Conservation (phyloP, 2,329 filamentous ascomycete genomes). For the Microsporum canis region DNA sequence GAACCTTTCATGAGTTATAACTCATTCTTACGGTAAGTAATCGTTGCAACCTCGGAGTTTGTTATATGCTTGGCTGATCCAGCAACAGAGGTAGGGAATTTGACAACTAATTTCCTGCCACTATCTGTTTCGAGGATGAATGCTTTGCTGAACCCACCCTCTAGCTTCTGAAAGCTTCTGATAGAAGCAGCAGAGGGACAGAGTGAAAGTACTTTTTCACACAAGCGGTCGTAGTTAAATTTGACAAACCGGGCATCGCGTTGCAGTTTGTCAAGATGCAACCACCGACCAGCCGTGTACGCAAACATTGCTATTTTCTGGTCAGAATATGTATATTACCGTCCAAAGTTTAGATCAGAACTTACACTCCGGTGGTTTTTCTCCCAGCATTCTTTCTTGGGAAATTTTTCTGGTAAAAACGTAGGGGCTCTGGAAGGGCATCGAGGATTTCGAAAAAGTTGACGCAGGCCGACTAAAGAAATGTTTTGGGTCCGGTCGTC, state of each 20-base stretch:
- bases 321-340: too few species aligned
- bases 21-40: slow-evolving; percentile 29
- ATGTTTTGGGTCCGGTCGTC: too few species aligned
- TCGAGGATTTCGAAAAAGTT: too few species aligned
- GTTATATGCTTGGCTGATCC: slow-evolving; percentile 10
- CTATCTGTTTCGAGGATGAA: slow-evolving; percentile 36
- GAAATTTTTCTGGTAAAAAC: too few species aligned
- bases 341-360: too few species aligned
- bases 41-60: slow-evolving; percentile 32
- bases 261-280: slow-evolving; percentile 28
- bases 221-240: slow-evolving; percentile 34
- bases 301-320: slow-evolving; percentile 11
- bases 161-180: slow-evolving; percentile 30
- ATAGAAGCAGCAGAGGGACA: slow-evolving; percentile 28
- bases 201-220: slow-evolving; percentile 26
- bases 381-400: too few species aligned
- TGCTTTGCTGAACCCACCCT: slow-evolving; percentile 36
- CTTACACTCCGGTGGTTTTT: too few species aligned
- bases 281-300: slow-evolving; percentile 30
- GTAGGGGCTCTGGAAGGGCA: too few species aligned
- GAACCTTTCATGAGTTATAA: not conserved
- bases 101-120: slow-evolving; percentile 30
- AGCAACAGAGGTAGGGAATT: slow-evolving; percentile 31
- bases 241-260: slow-evolving; percentile 27
- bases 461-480: too few species aligned